Percentiles rank a stretch among this genome's conserved stretches.
Conservation (phyloP, 768 basidiomycete species). For the Tylopilus subfusipes region DNA sequence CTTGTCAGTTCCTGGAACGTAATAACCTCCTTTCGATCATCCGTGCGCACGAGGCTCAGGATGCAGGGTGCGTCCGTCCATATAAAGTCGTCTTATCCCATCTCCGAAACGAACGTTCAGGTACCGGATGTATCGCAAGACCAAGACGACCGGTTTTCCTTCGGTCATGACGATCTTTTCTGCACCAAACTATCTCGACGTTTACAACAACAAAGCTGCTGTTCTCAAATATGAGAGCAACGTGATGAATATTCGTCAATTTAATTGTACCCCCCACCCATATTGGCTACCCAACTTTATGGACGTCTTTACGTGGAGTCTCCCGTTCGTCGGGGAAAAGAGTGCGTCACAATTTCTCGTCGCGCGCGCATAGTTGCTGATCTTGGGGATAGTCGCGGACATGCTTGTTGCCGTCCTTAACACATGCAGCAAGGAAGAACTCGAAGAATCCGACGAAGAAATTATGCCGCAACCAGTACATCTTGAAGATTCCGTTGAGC, state of each 20-base stretch:
- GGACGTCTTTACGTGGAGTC: conserved; percentile 99
- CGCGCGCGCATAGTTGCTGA: conserved; percentile 1
- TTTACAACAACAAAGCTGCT: conserved; percentile 99
- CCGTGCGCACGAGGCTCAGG: conserved; percentile 96
- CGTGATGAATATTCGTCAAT: conserved; percentile 97
- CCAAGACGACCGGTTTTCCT: conserved; percentile 95
- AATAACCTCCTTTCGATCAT: conserved; percentile 97
- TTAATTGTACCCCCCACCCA: conserved; percentile 92
- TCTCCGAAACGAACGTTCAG: conserved; percentile 34
- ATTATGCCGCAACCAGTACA: conserved; percentile 34
- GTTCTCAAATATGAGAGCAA: conserved; percentile 99
- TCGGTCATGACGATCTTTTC: conserved; percentile 99
- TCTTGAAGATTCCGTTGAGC: conserved; percentile 57
- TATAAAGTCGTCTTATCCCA: not conserved
- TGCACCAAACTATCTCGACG: conserved; percentile 96
- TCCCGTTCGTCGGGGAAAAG: conserved; percentile 98
- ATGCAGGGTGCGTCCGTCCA: conserved; percentile 75
- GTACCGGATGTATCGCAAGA: conserved; percentile 99
- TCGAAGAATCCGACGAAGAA: conserved; percentile 71
- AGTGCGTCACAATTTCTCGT: conserved; percentile 45
- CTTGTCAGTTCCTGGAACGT: conserved; percentile 94
- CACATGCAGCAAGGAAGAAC: conserved; percentile 94
- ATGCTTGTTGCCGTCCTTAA: conserved; percentile 97
- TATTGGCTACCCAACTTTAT: conserved; percentile 99
- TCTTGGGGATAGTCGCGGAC: conserved; percentile 73